Evolutionary conservation across 2,329 filamentous ascomycete species (phyloP).

Genomic region (Decorospora gaudefroyi): DNA sequence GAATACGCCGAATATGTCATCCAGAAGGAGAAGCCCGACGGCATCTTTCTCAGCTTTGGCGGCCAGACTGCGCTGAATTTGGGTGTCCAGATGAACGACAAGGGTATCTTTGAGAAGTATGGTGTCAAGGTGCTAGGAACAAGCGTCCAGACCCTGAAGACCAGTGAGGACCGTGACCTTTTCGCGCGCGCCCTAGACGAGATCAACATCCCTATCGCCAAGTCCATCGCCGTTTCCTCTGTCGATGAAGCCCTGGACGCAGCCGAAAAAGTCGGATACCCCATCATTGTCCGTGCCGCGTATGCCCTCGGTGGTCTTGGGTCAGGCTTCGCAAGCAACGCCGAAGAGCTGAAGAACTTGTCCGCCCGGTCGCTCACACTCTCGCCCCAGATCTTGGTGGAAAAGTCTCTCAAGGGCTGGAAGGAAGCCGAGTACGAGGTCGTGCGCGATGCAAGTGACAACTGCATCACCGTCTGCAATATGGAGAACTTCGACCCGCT

Average conservation of each 20-base stretch:
- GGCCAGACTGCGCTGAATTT: slow-evolving; percentile 96
- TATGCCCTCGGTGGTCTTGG: slow-evolving; percentile 96
- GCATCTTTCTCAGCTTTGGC: slow-evolving; percentile 95
- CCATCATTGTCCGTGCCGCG: slow-evolving; percentile 95
- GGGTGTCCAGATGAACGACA: slow-evolving; percentile 95
- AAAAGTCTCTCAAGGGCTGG: slow-evolving; percentile 99
- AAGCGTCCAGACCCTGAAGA: slow-evolving; percentile 89
- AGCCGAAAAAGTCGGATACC: slow-evolving; percentile 86
- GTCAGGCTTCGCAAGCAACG: slow-evolving; percentile 92
- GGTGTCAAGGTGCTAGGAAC: slow-evolving; percentile 95
- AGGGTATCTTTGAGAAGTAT: slow-evolving; percentile 93
- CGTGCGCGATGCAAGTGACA: slow-evolving; percentile 94
- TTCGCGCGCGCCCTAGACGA: slow-evolving; percentile 95
- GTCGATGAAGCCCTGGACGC: slow-evolving; percentile 91
- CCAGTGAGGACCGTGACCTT: slow-evolving; percentile 92
- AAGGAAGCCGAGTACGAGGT: slow-evolving; percentile 99
- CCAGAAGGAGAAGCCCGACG: slow-evolving; percentile 92
- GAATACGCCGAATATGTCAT: slow-evolving; percentile 99
- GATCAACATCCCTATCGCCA: slow-evolving; percentile 95
- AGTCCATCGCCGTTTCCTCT: slow-evolving; percentile 89
- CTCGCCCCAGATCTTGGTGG: slow-evolving; percentile 93
- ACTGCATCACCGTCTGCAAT: slow-evolving; percentile 99
- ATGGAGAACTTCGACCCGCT: slow-evolving; percentile 99
- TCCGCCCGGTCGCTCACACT: slow-evolving; percentile 89
- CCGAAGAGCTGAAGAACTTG: slow-evolving; percentile 91